Evolutionary conservation across 2,329 filamentous ascomycete genomes (phyloP).

Genomic region (Stagonosporopsis cucurbitacearum): DNA sequence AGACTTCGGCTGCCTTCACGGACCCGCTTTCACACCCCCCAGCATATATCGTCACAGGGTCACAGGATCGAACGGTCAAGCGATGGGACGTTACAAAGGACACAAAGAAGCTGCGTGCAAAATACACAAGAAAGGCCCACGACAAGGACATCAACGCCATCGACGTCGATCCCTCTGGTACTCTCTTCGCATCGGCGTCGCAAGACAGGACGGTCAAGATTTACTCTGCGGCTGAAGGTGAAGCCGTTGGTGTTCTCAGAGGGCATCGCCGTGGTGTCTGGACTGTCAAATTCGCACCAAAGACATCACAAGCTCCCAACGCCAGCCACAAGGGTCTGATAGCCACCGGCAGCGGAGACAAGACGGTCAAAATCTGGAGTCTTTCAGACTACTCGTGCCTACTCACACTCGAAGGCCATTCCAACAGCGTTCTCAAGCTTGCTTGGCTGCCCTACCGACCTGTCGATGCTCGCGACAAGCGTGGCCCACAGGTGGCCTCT

Average conservation of each 20-base stretch:
- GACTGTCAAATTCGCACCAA: constrained; percentile 89
- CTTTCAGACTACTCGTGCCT: constrained; percentile 90
- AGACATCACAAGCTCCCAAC: constrained; percentile 65
- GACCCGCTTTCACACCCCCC: constrained; percentile 82
- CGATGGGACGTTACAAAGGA: constrained; percentile 75
- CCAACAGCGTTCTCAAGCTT: constrained; percentile 92
- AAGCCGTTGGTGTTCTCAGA: constrained; percentile 86
- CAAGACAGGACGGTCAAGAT: constrained; percentile 98
- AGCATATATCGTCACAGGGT: constrained; percentile 85
- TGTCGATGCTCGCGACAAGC: constrained; percentile 55
- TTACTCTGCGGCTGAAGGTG: constrained; percentile 88
- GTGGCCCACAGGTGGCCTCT: constrained; percentile 76
- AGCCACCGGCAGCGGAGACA: constrained; percentile 92
- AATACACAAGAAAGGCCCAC: constrained; percentile 92
- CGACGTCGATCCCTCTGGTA: constrained; percentile 74
- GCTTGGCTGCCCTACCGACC: constrained; percentile 73
- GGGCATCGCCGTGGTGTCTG: constrained; percentile 96
- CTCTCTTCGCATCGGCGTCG: constrained; percentile 93
- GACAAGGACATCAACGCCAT: constrained; percentile 99
- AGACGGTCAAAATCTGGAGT: constrained; percentile 95
- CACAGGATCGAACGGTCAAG: constrained; percentile 94
- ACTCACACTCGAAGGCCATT: constrained; percentile 93
- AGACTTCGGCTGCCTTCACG: constrained; percentile 72
- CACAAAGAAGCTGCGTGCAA: constrained; percentile 66
- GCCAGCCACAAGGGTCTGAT: constrained; percentile 79